Conservation (phyloP, 2,329 filamentous ascomycete species). For the Teratosphaeria epicoccoides region DNA sequence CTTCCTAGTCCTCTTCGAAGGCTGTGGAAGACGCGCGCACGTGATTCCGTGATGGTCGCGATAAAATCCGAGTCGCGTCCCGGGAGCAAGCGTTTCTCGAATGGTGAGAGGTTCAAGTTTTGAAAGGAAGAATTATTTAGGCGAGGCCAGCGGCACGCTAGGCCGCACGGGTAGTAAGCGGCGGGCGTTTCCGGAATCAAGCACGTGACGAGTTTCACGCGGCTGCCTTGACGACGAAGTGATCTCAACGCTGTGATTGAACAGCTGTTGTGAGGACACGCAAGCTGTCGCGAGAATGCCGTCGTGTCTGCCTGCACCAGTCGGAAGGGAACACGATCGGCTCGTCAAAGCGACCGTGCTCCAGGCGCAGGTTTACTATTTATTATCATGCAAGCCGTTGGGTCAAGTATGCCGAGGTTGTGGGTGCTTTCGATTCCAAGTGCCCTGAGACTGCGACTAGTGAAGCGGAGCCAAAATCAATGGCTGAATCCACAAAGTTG, state of each 20-base stretch:
- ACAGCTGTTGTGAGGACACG: not conserved
- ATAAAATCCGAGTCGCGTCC: not conserved
- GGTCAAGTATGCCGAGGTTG: constrained; percentile 1
- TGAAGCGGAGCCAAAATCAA: not conserved
- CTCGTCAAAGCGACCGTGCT: constrained; percentile 8
- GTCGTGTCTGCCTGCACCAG: not conserved
- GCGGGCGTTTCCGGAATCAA: not conserved
- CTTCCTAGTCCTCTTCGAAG: not conserved
- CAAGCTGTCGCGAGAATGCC: not conserved
- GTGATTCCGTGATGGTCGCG: constrained; percentile 1
- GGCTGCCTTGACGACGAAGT: constrained; percentile 2
- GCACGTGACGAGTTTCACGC: constrained; percentile 3
- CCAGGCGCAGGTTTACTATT: not conserved
- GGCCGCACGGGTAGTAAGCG: not conserved
- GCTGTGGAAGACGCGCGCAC: not conserved
- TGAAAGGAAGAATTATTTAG: constrained; percentile 4
- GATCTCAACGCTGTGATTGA: not conserved
- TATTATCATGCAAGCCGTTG: constrained; percentile 3
- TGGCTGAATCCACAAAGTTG: not conserved
- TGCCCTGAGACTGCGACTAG: not conserved
- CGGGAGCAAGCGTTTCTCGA: not conserved
- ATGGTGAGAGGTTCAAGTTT: constrained; percentile 1
- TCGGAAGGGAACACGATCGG: constrained; percentile 4
- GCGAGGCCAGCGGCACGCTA: not conserved
- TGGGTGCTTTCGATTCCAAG: not conserved